Base-by-base conservation (phyloP, 768 basidiomycete genomes). In the Exsudoporus frostii region DNA sequence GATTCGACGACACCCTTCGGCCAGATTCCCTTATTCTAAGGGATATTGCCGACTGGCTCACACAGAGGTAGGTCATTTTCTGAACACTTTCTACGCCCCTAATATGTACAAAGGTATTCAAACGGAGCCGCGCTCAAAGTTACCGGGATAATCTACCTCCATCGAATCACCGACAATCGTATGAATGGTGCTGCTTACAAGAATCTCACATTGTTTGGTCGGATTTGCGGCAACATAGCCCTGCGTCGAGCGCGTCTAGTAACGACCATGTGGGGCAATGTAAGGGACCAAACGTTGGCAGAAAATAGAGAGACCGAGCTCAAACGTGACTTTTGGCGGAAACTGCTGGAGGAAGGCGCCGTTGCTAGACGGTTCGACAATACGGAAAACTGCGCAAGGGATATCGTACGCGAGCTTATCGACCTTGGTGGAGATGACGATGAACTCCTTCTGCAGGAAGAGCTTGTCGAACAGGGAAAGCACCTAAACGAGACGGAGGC, bases 261-360 rank as follows among this genome's bases (percentile, higher is more conserved):
- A n/a, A 75, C 74, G 2, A 75, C 70, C 0, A 73, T 71, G 68
- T 74, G 73, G 75, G 63, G 65, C 37, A 20, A 7, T 0, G 64
- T 59, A 14, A 65, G 47, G n/a, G 65, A 65, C 30, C 22, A 4
- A 5, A 14, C 11, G 0, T 19, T 54, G 13, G 54, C 34, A 14
- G 57, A 50, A 7, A 39, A 40, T 3, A 53, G 51, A 24, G 70
- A 73, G 48, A 17, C 15, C 0, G 54, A 73, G 45, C 65, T 74
- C n/a, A 55, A 33, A 10, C 0, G 0, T 2, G 51, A 59, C 0
- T 75, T 68, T 50, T 76, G 62, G 62, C 15, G 9, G 2, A 0
- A 3, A 11, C 29, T 61, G 22, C 22, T 49, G 7, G 4, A 17
- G 0, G 42, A n/a, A 33, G 55, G 53, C 1, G 62, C 62, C 19